Base-by-base conservation (phyloP, 352 stramenopile genomes). In the Phytophthora brassicae region DNA sequence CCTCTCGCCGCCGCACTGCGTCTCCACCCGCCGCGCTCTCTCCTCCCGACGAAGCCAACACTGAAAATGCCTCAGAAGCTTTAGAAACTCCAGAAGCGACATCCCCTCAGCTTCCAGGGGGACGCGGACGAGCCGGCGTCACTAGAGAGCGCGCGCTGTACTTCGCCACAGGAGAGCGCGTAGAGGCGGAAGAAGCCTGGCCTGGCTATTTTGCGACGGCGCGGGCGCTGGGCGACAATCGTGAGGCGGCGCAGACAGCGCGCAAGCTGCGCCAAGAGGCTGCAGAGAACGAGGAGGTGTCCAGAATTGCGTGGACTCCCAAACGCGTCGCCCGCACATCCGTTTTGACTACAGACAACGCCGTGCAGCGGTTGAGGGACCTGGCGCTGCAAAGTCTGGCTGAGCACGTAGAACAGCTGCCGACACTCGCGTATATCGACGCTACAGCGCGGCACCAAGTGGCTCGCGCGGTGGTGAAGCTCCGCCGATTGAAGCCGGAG, bases 151-250 rank as follows among this genome's bases (percentile, higher is more conserved):
- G 75, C 12, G 75, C 75, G 33, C 56, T 78, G 19, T 86, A 70
- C 60, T 86, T 86, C 33, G 76, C 76, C 28, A 85, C 73, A 12
- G 64, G 64, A 19, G 64, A 68, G 67, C 7, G 56, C 54, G 46
- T 64, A 26, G 52, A 56, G n/a, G 70, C n/a, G n/a, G n/a, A n/a
- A n/a, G n/a, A 84, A 49, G 66, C 81, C 14, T 94, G 82, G 82
- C 85, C 85, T 3, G 85, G 85, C n/a, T 92, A 92, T 69, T 92
- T 84, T 46, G 63, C 74, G 14, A 94, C 85, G 0, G 81, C 79
- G 13, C 72, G 77, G 17, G 76, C 79, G 44, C 71, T 94, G 28
- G 53, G 63, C 17, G 74, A 91, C 47, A 82, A 90, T 36, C 82
- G 85, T 0, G 53, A 77, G 39, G 83, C 80, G 0, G 85, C 85